Evolutionary conservation across 495 filamentous ascomycete genomes (phyloP), one percentile per base, ranked within the genome.

Genomic region (Penicillium bialowiezense): DNA sequence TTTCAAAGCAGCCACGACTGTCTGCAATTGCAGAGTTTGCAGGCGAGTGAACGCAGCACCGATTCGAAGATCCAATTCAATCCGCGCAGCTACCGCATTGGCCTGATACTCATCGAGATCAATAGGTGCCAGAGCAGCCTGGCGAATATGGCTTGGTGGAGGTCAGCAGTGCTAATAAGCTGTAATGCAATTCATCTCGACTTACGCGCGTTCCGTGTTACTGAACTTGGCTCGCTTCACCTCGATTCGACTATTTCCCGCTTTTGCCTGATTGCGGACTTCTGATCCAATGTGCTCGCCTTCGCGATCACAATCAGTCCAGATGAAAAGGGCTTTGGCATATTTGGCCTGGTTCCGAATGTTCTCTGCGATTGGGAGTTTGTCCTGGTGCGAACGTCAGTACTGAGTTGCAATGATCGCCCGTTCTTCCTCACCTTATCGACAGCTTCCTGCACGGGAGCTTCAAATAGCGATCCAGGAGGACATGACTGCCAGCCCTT

Each of bases 261-360:
- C 79, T 44, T 73, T 74, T 14, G 95, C 93, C 29, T 90, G 84
- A 48, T 87, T 80, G 31, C 90, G 83, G 42, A 98, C 90, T 60
- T 97, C 95, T n/a, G 86, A 73, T 1, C 93, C 93, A 52, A 98
- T 98, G 58, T 97, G 86, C 68, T 98, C 93, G 13, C 93, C 93
- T 76, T 98, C 93, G 41, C 91, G 84, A 75, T 98, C 93, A 70
- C 93, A 97, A 76, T 98, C 93, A 1, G 93, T 98, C 93, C 93
- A 98, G 58, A 98, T 96, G 65, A 90, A 93, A 12, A 98, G 75
- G 15, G 81, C 82, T 55, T 75, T 77, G 44, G 81, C 72, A 56
- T 79, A 75, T 36, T 78, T 79, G 10, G 95, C 93, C 65, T 93
- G 83, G 5, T 73, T 66, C 38, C 83, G 75, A 59, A 98, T 97